Conservation (phyloP, 495 filamentous ascomycete genomes). For the Beverwykella pulmonaria region DNA sequence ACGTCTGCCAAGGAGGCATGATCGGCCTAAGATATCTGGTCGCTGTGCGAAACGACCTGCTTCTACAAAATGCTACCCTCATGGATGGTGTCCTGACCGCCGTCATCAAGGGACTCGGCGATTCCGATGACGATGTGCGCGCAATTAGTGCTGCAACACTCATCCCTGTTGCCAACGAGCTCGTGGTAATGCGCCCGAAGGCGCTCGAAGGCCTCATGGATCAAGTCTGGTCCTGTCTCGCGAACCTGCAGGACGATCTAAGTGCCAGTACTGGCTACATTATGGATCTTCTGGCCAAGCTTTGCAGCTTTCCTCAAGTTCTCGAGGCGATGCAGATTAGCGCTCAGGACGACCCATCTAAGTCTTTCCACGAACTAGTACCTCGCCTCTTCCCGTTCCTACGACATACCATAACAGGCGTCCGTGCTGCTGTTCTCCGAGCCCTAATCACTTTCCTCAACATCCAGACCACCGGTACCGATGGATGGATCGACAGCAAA, state of each 20-base stretch:
- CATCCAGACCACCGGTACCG: constrained; percentile 78
- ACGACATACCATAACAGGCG: constrained; percentile 93
- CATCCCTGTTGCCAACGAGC: constrained; percentile 92
- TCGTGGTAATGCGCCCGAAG: constrained; percentile 77
- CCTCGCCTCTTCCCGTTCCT: constrained; percentile 94
- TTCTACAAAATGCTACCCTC: constrained; percentile 77
- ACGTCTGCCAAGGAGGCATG: constrained; percentile 97
- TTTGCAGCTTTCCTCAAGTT: constrained; percentile 92
- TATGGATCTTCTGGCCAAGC: constrained; percentile 94
- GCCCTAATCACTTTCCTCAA: constrained; percentile 90
- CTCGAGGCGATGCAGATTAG: constrained; percentile 92
- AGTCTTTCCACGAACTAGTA: constrained; percentile 88
- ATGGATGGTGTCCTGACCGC: constrained; percentile 90
- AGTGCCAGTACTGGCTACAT: constrained; percentile 96
- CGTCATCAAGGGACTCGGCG: constrained; percentile 91
- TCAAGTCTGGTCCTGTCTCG: constrained; percentile 96
- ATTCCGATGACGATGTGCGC: constrained; percentile 92
- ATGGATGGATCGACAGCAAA: constrained; percentile 89
- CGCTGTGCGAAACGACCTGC: constrained; percentile 87
- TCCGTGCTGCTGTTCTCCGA: constrained; percentile 88
- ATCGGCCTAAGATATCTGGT: constrained; percentile 92
- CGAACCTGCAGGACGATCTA: constrained; percentile 90
- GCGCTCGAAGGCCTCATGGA: constrained; percentile 80
- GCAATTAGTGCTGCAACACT: constrained; percentile 95
- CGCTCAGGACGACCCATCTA: constrained; percentile 75